phyloP scores from a whole-genome alignment of 768 basidiomycete species.

The Boletus rubroflammeus region DNA sequence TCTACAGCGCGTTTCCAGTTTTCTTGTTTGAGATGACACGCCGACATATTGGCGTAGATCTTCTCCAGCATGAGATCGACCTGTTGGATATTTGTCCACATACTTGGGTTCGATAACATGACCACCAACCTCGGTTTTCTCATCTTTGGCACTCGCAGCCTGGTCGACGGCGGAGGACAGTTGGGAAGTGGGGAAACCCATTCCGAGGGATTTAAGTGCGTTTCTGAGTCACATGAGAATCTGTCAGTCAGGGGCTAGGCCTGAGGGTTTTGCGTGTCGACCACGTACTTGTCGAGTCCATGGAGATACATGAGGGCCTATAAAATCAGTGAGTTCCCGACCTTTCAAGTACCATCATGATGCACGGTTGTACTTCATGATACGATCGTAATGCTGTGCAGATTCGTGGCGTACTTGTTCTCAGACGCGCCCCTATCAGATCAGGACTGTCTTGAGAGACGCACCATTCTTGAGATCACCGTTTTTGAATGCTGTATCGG shows the following conservation, averaged over 20 bases:
- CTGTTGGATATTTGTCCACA: conserved; percentile 34
- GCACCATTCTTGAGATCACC: conserved; percentile 60
- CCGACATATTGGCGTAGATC: conserved; percentile 82
- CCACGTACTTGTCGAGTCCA: conserved; percentile 72
- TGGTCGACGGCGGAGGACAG: conserved; percentile 23
- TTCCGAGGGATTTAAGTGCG: conserved; percentile 51
- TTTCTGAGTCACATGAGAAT: conserved; percentile 37
- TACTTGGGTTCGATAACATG: not conserved
- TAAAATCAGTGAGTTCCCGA: conserved; percentile 7
- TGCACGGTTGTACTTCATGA: conserved; percentile 53
- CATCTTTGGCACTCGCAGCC: conserved; percentile 39
- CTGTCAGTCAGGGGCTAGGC: conserved; percentile 1
- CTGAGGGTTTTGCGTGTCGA: not conserved
- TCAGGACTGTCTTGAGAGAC: conserved; percentile 14
- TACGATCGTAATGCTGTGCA: conserved; percentile 62
- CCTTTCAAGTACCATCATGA: not conserved
- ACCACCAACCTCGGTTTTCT: conserved; percentile 60
- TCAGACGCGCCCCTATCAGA: not conserved
- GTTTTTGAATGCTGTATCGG: conserved; percentile 64
- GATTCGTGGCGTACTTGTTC: not conserved
- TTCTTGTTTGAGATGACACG: conserved; percentile 73
- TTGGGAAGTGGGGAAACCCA: conserved; percentile 17
- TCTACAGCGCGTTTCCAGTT: conserved; percentile 80
- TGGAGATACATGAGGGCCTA: conserved; percentile 70
- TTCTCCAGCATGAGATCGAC: conserved; percentile 74